These are phyloP conservation scores for Arachis hypogaea DNA, from an alignment of 306 rosid species.

Conservation along the genomic window DNA sequence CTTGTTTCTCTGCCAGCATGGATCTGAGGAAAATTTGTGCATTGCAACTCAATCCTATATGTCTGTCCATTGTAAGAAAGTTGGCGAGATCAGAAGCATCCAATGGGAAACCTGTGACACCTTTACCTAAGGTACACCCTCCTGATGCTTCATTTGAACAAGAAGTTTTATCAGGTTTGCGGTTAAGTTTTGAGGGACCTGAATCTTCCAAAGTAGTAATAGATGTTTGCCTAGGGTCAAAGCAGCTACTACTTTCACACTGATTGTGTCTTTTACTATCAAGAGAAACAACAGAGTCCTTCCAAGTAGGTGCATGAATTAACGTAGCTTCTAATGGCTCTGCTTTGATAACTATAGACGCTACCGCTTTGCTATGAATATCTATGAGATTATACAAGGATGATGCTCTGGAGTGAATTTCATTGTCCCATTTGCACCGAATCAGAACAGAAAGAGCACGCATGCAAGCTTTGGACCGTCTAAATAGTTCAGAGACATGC, in stretches of 20 bases:
- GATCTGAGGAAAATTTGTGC: slow-evolving; percentile 83
- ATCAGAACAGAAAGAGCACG: slow-evolving; percentile 86
- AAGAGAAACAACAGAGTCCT: slow-evolving; percentile 49
- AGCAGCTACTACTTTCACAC: slow-evolving; percentile 51
- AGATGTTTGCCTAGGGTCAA: slow-evolving; percentile 61
- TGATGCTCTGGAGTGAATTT: slow-evolving; percentile 84
- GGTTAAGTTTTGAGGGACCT: slow-evolving; percentile 46
- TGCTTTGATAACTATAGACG: slow-evolving; percentile 86
- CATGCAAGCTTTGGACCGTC: slow-evolving; percentile 98
- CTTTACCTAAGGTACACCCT: slow-evolving; percentile 60
- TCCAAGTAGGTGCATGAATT: slow-evolving; percentile 63
- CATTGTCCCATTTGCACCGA: slow-evolving; percentile 92
- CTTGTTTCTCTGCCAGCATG: slow-evolving; percentile 82
- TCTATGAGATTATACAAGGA: slow-evolving; percentile 91
- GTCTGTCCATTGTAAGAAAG: slow-evolving; percentile 92
- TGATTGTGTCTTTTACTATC: slow-evolving; percentile 57
- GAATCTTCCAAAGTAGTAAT: slow-evolving; percentile 41
- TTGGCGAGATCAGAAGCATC: slow-evolving; percentile 97
- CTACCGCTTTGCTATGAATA: slow-evolving; percentile 90
- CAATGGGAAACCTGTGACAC: slow-evolving; percentile 63
- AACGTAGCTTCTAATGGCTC: slow-evolving; percentile 90
- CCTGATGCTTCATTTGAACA: slow-evolving; percentile 56
- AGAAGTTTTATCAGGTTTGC: slow-evolving; percentile 46
- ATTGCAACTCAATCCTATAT: slow-evolving; percentile 82
- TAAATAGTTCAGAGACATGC: slow-evolving; percentile 90